Percentiles rank a stretch among this genome's conserved stretches.
Conservation (phyloP, 2,329 filamentous ascomycete species). For the Aspergillus pseudoglaucus region DNA sequence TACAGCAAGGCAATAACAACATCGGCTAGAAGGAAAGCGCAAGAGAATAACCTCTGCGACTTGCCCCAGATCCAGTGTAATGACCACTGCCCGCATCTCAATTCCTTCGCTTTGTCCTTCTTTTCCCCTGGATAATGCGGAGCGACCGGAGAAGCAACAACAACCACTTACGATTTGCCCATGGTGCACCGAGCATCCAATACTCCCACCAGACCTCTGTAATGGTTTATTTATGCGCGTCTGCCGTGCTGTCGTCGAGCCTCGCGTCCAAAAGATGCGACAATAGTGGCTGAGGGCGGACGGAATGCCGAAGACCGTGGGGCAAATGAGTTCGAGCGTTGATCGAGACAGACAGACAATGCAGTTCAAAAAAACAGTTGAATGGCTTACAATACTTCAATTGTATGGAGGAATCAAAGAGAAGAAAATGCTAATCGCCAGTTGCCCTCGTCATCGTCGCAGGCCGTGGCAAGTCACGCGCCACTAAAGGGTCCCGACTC, state of each 20-base stretch:
- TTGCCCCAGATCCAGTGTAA: background rate
- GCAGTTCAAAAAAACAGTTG: background rate
- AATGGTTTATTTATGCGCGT: background rate
- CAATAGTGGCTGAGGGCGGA: background rate
- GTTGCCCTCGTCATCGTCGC: no score
- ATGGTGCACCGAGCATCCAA: conserved; percentile 18
- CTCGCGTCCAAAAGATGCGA: background rate
- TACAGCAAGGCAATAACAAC: background rate
- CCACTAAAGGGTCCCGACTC: conserved; percentile 7
- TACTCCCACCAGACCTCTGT: background rate
- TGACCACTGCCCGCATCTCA: background rate
- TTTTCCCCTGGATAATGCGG: conserved; percentile 1
- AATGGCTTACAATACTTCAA: background rate
- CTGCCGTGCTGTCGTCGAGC: no score
- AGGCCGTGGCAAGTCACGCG: background rate
- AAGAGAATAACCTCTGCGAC: background rate
- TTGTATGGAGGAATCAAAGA: background rate
- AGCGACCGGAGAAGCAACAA: conserved; percentile 3
- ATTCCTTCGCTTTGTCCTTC: background rate
- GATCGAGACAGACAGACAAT: background rate
- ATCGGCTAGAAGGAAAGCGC: background rate
- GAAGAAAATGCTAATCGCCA: no score
- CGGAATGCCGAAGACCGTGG: background rate
- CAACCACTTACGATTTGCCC: conserved; percentile 32
- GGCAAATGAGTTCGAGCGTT: background rate